phyloP scores from a whole-genome alignment of 352 stramenopile species.

The Globisporangium nodosum region DNA sequence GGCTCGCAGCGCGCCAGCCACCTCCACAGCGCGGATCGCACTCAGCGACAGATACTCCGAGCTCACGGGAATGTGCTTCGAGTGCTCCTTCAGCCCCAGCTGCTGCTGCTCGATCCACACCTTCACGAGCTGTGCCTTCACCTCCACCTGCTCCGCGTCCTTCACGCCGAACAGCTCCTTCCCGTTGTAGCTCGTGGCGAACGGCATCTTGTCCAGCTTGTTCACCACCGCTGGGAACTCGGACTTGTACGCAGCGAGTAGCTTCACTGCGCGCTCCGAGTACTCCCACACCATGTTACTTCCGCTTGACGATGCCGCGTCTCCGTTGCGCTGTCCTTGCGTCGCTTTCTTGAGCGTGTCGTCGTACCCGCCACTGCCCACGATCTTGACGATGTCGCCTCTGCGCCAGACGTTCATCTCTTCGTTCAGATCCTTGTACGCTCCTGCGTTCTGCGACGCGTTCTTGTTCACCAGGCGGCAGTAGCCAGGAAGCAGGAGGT shows the following conservation, averaged over 20 bases:
- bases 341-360: conserved; percentile 19
- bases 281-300: conserved; percentile 92
- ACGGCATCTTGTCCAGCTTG: conserved; percentile 82
- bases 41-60: conserved; percentile 92
- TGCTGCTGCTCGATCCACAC: conserved; percentile 92
- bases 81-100: conserved; percentile 78
- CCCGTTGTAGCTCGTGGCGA: conserved; percentile 86
- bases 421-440: conserved; percentile 16
- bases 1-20: conserved; percentile 54
- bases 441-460: conserved; percentile 1
- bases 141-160: conserved; percentile 45
- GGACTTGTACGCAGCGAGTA: conserved; percentile 92
- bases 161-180: conserved; percentile 84
- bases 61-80: conserved; percentile 89
- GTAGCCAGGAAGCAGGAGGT: conserved; percentile 90
- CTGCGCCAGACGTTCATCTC: conserved; percentile 78
- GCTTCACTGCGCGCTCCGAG: conserved; percentile 91
- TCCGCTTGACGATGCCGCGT: conserved; percentile 3
- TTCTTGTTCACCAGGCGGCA: conserved; percentile 62
- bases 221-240: conserved; percentile 93
- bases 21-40: conserved; percentile 92
- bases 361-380: conserved; percentile 72
- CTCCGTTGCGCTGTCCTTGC: not conserved
- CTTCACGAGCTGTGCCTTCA: conserved; percentile 75
- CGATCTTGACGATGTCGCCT: conserved; percentile 90